Percentiles rank a stretch among this genome's conserved stretches.
Conservation (phyloP, 1,139 yeast genomes). For the Komagataea norvegica region DNA sequence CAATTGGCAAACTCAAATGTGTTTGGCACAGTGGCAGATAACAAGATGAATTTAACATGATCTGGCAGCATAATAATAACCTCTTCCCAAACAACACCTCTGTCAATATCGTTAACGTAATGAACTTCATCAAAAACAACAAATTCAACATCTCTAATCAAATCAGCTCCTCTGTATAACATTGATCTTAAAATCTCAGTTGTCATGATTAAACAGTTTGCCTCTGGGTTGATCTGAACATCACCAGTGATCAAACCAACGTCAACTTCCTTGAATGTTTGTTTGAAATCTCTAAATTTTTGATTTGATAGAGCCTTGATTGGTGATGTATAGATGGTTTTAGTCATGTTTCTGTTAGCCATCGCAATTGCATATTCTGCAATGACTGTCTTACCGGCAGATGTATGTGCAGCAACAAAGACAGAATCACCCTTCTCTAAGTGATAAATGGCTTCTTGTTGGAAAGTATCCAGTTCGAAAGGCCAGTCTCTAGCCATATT, state of each 20-base stretch:
- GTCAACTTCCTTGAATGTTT: conserved; percentile 72
- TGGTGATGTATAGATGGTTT: conserved; percentile 90
- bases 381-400: conserved; percentile 90
- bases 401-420: conserved; percentile 96
- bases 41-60: conserved; percentile 80
- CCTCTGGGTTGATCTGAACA: conserved; percentile 96
- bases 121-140: conserved; percentile 98
- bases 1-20: conserved; percentile 97
- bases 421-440: conserved; percentile 97
- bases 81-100: conserved; percentile 99
- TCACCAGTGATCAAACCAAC: conserved; percentile 98
- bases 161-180: conserved; percentile 95
- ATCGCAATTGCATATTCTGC: conserved; percentile 94
- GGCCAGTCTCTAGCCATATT: conserved; percentile 93
- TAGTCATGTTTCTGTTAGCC: conserved; percentile 86
- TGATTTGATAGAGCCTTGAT: conserved; percentile 91
- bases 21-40: conserved; percentile 96
- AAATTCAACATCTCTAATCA: conserved; percentile 94
- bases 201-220: conserved; percentile 95
- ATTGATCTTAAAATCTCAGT: conserved; percentile 92
- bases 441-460: conserved; percentile 94
- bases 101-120: conserved; percentile 90
- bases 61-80: conserved; percentile 95
- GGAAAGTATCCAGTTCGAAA: conserved; percentile 89
- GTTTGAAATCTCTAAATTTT: conserved; percentile 87